phyloP scores from a whole-genome alignment of 495 filamentous ascomycete species.

The Penicillium herquei region DNA sequence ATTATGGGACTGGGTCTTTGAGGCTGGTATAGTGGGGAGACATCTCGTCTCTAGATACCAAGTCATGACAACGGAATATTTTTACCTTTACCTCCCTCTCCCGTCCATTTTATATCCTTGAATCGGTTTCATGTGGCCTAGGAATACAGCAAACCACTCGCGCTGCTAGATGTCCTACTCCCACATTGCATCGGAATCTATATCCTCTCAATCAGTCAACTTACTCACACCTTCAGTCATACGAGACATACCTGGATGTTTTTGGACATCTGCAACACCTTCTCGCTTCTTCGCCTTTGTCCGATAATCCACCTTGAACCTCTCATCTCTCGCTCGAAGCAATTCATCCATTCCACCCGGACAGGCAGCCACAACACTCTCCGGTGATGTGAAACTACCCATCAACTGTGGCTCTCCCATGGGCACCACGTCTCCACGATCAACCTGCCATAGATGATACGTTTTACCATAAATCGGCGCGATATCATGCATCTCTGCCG shows the following conservation, averaged over 20 bases:
- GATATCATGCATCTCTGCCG: slow-evolving; percentile 73
- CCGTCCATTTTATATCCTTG: background rate
- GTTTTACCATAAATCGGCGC: slow-evolving; percentile 77
- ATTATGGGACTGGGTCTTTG: slow-evolving; percentile 51
- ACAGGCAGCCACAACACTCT: slow-evolving; percentile 57
- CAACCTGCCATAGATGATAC: slow-evolving; percentile 88
- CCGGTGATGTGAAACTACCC: slow-evolving; percentile 63
- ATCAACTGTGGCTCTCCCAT: slow-evolving; percentile 75
- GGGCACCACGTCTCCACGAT: slow-evolving; percentile 73
- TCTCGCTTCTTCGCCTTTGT: slow-evolving; percentile 63
- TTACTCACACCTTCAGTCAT: background rate
- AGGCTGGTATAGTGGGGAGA: slow-evolving; percentile 43
- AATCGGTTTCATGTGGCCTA: no score
- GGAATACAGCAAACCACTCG: no score
- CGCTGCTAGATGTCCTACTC: slow-evolving; percentile 11
- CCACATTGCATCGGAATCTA: slow-evolving; percentile 53
- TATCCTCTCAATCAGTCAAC: slow-evolving; percentile 5
- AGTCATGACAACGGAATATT: background rate
- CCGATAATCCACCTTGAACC: slow-evolving; percentile 57
- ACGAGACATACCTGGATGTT: slow-evolving; percentile 53
- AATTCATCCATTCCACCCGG: slow-evolving; percentile 54
- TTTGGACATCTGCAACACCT: slow-evolving; percentile 54
- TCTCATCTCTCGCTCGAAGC: slow-evolving; percentile 63
- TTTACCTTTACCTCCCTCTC: background rate
- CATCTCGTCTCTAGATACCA: slow-evolving; percentile 14